Percentiles rank a stretch among this genome's conserved stretches.
These are phyloP conservation scores for Tetrapyrgos nigripes DNA, from an alignment of 1,284 basidiomycete species.

Conservation along the genomic window DNA sequence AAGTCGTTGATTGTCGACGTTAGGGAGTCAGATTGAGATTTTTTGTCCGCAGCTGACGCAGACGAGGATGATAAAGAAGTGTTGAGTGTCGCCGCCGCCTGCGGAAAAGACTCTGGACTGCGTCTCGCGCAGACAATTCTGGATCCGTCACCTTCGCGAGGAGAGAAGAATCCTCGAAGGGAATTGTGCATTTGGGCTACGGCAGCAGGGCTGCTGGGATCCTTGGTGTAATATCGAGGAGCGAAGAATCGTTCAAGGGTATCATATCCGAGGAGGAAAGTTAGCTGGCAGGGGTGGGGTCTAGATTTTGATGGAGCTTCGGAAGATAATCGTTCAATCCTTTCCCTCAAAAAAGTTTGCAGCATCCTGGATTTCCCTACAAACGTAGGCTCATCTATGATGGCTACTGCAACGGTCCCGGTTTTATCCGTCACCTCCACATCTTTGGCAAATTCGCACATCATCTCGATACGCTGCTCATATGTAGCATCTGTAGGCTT, in stretches of 20 bases:
- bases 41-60: conserved; percentile 5
- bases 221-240: conserved; percentile 74
- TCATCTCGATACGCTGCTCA: conserved; percentile 84
- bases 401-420: conserved; percentile 78
- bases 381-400: conserved; percentile 90
- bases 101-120: conserved; percentile 25
- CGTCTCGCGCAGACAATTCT: conserved; percentile 78
- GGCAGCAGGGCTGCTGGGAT: conserved; percentile 17
- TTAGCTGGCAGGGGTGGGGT: conserved; percentile 47
- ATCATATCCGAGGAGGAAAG: conserved; percentile 86
- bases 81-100: background rate
- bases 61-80: background rate
- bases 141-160: conserved; percentile 61
- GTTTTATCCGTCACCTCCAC: conserved; percentile 33
- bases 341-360: conserved; percentile 52
- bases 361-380: conserved; percentile 81
- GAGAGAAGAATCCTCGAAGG: conserved; percentile 68
- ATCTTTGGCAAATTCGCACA: conserved; percentile 67
- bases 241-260: conserved; percentile 88
- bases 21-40: conserved; percentile 25
- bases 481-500: conserved; percentile 78
- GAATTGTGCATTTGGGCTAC: conserved; percentile 61
- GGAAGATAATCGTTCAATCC: background rate
- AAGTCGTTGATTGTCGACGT: conserved; percentile 13
- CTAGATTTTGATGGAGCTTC: conserved; percentile 3